A percentile compares a stretch with the other conserved stretches of the same genome.
Conservation (phyloP, 1,139 yeast genomes). For the Kurtzmaniella quercitrusa region DNA sequence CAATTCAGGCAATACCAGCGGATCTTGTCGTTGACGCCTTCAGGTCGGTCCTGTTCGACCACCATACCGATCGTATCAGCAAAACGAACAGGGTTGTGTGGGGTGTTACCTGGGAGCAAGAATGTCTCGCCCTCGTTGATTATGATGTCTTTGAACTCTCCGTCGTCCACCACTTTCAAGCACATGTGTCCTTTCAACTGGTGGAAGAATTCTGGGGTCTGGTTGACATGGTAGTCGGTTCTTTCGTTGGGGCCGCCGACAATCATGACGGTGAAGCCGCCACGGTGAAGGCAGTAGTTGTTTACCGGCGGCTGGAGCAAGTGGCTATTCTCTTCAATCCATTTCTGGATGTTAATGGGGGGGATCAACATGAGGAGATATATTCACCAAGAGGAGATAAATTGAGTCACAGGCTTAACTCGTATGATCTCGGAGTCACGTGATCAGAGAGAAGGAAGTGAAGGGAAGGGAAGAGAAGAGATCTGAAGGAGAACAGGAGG, state of each 20-base stretch:
- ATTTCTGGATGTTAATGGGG: slow-evolving; percentile 73
- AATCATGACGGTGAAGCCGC: slow-evolving; percentile 90
- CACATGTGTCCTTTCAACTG: slow-evolving; percentile 86
- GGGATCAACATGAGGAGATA: slow-evolving; percentile 55
- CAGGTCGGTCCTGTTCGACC: slow-evolving; percentile 90
- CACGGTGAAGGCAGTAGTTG: slow-evolving; percentile 83
- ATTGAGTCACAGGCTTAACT: not conserved
- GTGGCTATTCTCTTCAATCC: slow-evolving; percentile 76
- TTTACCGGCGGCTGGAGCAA: slow-evolving; percentile 88
- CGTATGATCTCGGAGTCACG: not conserved
- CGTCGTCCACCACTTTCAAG: slow-evolving; percentile 76
- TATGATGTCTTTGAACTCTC: slow-evolving; percentile 66
- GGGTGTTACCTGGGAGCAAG: slow-evolving; percentile 75
- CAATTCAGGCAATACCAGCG: slow-evolving; percentile 87
- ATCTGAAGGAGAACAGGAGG: too few relatives aligned
- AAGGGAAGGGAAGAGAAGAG: too few relatives aligned
- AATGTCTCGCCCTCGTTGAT: slow-evolving; percentile 87
- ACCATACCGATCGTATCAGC: slow-evolving; percentile 86
- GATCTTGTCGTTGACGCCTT: slow-evolving; percentile 59
- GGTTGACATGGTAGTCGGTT: slow-evolving; percentile 89
- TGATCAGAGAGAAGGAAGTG: not conserved
- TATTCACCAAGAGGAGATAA: too few relatives aligned
- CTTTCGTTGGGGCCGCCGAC: slow-evolving; percentile 96
- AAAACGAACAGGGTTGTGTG: slow-evolving; percentile 88
- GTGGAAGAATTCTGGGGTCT: slow-evolving; percentile 91